phyloP scores from a whole-genome alignment of 2,329 filamentous ascomycete species.

The Sphaerulina musiva region DNA sequence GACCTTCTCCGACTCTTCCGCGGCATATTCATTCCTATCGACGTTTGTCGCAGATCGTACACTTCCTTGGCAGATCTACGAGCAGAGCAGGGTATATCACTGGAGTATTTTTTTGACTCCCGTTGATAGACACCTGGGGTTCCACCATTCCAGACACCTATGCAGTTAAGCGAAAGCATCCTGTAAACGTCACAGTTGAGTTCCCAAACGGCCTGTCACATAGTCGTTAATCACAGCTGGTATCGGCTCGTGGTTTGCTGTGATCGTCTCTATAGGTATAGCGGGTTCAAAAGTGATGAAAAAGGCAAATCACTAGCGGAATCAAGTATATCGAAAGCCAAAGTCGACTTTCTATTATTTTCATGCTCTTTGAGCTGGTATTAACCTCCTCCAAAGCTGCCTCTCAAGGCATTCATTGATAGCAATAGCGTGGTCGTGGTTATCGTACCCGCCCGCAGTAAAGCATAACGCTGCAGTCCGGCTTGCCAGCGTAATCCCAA shows the following conservation, averaged over 20 bases:
- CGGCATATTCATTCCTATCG: too few species aligned
- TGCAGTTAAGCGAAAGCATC: constrained; percentile 7
- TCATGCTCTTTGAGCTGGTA: constrained; percentile 7
- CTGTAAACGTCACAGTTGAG: constrained; percentile 1
- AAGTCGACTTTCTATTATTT: background rate
- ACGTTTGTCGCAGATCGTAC: too few species aligned
- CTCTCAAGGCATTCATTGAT: background rate
- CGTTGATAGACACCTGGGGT: background rate
- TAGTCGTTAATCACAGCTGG: background rate
- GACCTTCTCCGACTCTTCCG: too few species aligned
- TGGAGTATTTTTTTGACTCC: background rate
- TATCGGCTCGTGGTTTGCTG: background rate
- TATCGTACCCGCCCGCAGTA: background rate
- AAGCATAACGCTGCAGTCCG: background rate
- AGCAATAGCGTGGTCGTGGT: constrained; percentile 1
- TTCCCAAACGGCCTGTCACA: background rate
- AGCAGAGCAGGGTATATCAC: constrained; percentile 2
- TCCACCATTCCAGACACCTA: background rate
- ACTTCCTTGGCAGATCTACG: too few species aligned
- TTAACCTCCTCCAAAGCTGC: background rate
- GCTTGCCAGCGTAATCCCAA: background rate
- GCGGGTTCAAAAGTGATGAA: too few species aligned
- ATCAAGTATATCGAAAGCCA: background rate
- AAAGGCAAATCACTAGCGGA: too few species aligned
- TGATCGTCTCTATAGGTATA: background rate